A percentile compares a stretch with the other conserved stretches of the same genome.
Conservation (phyloP, 306 rosid species). For the Mimosa bimucronata region DNA sequence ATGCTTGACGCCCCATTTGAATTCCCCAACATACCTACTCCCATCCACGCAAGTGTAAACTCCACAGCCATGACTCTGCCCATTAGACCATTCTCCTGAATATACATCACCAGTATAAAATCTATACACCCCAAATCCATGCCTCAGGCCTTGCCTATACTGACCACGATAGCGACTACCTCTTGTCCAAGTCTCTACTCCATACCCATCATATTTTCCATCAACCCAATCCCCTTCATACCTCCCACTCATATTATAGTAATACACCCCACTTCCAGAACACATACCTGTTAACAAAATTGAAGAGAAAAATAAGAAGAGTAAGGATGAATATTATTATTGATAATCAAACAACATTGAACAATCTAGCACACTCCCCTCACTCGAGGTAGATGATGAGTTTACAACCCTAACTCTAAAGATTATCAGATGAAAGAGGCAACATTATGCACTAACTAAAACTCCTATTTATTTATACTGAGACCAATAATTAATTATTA, state of each 20-base stretch:
- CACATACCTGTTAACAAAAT: constrained; percentile 38
- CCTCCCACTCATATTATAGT: constrained; percentile 76
- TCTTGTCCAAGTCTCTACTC: constrained; percentile 86
- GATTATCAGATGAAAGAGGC: too few species aligned
- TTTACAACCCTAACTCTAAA: too few species aligned
- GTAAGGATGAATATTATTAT: too few species aligned
- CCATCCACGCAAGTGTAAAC: constrained; percentile 84
- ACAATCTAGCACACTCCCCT: too few species aligned
- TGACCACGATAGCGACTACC: constrained; percentile 84
- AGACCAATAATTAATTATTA: too few species aligned
- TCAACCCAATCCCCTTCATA: constrained; percentile 93
- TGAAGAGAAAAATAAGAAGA: too few species aligned
- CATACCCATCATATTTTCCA: constrained; percentile 80
- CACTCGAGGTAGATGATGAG: too few species aligned
- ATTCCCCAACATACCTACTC: constrained; percentile 80
- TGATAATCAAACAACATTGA: too few species aligned
- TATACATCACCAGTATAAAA: constrained; percentile 83
- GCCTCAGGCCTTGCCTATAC: constrained; percentile 73
- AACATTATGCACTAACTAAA: too few species aligned
- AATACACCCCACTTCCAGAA: constrained; percentile 83
- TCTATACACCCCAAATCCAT: constrained; percentile 81
- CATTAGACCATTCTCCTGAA: constrained; percentile 85
- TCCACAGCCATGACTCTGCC: constrained; percentile 91
- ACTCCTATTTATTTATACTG: too few species aligned
- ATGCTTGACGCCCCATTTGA: constrained; percentile 90